Percentiles rank a stretch among this genome's conserved stretches.
These are phyloP conservation scores for Phytomonas francai DNA, from an alignment of 208 protist species.

Conservation along the genomic window DNA sequence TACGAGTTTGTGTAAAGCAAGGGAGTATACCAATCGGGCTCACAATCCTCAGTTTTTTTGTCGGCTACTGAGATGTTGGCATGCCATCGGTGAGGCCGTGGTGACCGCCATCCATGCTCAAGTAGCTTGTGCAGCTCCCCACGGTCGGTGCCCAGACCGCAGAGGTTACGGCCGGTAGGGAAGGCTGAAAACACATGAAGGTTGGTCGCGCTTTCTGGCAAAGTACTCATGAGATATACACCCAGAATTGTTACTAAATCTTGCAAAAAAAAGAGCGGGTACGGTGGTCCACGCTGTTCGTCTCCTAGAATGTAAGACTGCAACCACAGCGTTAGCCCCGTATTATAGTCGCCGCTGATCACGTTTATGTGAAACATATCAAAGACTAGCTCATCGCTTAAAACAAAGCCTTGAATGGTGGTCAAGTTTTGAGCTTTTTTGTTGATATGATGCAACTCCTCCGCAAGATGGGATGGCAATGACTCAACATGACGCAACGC, in stretches of 20 bases:
- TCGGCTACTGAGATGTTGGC: not conserved
- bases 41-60: not conserved
- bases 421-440: constrained; percentile 36
- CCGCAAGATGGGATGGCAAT: constrained; percentile 29
- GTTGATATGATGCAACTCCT: constrained; percentile 42
- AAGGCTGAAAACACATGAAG: not conserved
- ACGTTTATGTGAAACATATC: constrained; percentile 41
- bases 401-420: constrained; percentile 46
- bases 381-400: constrained; percentile 61
- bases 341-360: constrained; percentile 27
- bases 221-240: constrained; percentile 13
- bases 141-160: not conserved
- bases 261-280: constrained; percentile 23
- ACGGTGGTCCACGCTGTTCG: constrained; percentile 27
- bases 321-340: constrained; percentile 27
- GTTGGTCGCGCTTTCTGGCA: constrained; percentile 21
- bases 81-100: not conserved
- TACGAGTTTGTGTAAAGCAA: not conserved
- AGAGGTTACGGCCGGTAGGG: not conserved
- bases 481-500: not conserved
- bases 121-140: not conserved
- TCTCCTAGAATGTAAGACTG: constrained; percentile 18
- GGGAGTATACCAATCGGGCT: not conserved
- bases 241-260: constrained; percentile 21
- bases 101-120: not conserved